Evolutionary conservation across 2,329 filamentous ascomycete genomes (phyloP).

Genomic region (Sclerotinia nivalis): DNA sequence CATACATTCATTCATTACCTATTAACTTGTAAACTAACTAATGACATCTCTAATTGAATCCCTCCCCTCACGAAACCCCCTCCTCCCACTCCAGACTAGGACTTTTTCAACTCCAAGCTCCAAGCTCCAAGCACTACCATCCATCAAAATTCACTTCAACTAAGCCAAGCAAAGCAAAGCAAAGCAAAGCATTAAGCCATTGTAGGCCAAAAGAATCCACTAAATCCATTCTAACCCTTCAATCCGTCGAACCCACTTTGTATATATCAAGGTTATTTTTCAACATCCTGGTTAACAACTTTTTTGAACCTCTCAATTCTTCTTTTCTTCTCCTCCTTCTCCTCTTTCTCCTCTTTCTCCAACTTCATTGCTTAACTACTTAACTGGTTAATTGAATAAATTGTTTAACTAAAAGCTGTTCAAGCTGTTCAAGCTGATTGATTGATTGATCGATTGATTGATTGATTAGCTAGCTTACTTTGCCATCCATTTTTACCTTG

Average conservation of each 20-base stretch:
- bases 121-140: too few species aligned
- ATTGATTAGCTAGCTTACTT: too few species aligned
- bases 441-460: too few species aligned
- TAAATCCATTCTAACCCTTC: not conserved
- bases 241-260: constrained; percentile 1
- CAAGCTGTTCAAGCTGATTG: too few species aligned
- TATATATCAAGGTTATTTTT: not conserved
- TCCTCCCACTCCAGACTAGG: too few species aligned
- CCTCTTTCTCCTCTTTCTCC: not conserved
- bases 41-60: not conserved
- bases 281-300: not conserved
- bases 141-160: not conserved
- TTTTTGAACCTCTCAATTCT: not conserved
- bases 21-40: too few species aligned
- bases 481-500: too few species aligned
- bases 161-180: not conserved
- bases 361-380: not conserved
- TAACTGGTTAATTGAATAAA: too few species aligned
- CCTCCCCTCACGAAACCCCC: not conserved
- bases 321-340: not conserved
- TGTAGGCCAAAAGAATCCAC: not conserved
- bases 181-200: not conserved
- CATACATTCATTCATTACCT: too few species aligned
- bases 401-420: not conserved
- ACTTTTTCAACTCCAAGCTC: not conserved